These are phyloP conservation scores for Hygrophorus russula DNA, from an alignment of 768 basidiomycete species.

Conservation along the genomic window DNA sequence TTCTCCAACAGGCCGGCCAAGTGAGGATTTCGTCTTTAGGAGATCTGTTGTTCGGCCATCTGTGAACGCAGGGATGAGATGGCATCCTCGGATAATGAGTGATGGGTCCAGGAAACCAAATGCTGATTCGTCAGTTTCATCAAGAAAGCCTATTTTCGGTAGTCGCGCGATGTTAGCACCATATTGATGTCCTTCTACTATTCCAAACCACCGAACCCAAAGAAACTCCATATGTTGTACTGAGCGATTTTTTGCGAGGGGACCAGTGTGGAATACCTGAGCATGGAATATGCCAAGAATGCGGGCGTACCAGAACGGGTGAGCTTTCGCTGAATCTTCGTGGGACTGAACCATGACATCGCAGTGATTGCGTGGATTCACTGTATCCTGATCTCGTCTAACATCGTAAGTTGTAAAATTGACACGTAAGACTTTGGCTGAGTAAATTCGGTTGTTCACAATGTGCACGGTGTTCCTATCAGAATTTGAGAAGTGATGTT, in stretches of 20 bases:
- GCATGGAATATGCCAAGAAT: constrained; percentile 6
- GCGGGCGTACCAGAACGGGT: constrained; percentile 16
- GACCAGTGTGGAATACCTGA: constrained; percentile 3
- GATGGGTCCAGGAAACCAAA: constrained; percentile 39
- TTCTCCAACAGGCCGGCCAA: background rate
- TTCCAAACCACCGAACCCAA: constrained; percentile 11
- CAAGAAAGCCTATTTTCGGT: constrained; percentile 23
- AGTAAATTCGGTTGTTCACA: constrained; percentile 16
- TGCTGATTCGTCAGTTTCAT: constrained; percentile 12
- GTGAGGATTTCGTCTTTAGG: background rate
- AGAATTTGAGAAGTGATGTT: constrained; percentile 8
- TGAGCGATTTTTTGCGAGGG: constrained; percentile 4
- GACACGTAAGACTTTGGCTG: constrained; percentile 20
- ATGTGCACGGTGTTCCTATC: constrained; percentile 10
- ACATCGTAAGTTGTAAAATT: constrained; percentile 34
- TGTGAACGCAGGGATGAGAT: constrained; percentile 31
- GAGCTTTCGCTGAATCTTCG: constrained; percentile 10
- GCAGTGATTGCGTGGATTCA: constrained; percentile 21
- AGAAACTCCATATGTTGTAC: constrained; percentile 11
- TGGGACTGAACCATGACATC: constrained; percentile 24
- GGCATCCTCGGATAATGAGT: constrained; percentile 24
- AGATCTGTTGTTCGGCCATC: constrained; percentile 10
- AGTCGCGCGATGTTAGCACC: constrained; percentile 13
- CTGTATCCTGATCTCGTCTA: constrained; percentile 21
- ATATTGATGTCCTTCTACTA: background rate